These are phyloP conservation scores for Clonostachys chloroleuca DNA, from an alignment of 2,329 filamentous ascomycete species.

Conservation along the genomic window DNA sequence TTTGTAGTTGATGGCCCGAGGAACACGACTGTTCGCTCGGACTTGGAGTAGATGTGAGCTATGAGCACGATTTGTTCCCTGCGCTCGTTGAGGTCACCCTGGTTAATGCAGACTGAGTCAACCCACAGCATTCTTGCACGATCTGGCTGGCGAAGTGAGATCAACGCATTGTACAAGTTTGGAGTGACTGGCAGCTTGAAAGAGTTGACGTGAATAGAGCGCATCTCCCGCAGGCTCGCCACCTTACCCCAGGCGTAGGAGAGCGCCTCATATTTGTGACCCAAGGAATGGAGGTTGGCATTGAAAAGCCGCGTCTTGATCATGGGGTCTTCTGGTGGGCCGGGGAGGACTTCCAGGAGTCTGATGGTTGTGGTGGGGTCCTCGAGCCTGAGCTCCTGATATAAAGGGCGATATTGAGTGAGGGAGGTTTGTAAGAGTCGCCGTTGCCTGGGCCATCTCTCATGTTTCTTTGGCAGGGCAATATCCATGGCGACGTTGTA, in stretches of 20 bases:
- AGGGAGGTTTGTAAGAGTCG: not conserved
- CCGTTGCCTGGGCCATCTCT: not conserved
- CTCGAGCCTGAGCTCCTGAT: not conserved
- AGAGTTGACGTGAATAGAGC: not conserved
- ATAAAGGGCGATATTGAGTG: not conserved
- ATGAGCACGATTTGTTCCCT: constrained; percentile 12
- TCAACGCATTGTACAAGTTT: not conserved
- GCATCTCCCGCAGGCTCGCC: not conserved
- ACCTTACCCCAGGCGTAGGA: constrained; percentile 1
- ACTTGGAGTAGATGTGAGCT: constrained; percentile 10
- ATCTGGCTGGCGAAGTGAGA: not conserved
- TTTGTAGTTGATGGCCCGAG: constrained; percentile 1
- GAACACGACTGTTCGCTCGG: constrained; percentile 3
- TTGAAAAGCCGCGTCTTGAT: not conserved
- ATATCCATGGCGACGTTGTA: not conserved
- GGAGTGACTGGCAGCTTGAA: not conserved
- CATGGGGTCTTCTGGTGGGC: not conserved
- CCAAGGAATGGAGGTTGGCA: not conserved
- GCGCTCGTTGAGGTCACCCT: constrained; percentile 8
- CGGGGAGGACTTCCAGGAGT: not conserved
- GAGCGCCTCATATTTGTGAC: not conserved
- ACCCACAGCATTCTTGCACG: constrained; percentile 8
- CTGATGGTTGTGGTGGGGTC: not conserved
- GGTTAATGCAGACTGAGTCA: constrained; percentile 16
- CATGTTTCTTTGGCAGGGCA: not conserved